A percentile compares a stretch with the other conserved stretches of the same genome.
phyloP scores from a whole-genome alignment of 2,329 filamentous ascomycete species.

The Monilinia vaccinii-corymbosi region DNA sequence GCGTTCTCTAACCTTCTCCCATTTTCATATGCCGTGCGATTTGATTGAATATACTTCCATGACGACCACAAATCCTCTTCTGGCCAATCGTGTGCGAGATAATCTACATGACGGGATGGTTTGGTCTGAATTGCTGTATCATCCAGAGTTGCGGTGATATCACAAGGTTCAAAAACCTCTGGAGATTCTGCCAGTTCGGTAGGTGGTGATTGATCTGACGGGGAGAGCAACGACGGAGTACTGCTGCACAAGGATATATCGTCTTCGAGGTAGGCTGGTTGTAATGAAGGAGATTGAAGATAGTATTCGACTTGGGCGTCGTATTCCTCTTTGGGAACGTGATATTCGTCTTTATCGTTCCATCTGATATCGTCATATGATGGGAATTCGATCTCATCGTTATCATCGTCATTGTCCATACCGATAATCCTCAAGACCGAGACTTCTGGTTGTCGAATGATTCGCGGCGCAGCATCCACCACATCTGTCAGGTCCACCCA shows the following conservation, averaged over 20 bases:
- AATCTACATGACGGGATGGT: slow-evolving; percentile 80
- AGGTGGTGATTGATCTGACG: slow-evolving; percentile 36
- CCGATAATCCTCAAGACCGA: neutral
- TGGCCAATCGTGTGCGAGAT: slow-evolving; percentile 87
- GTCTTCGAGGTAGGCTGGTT: slow-evolving; percentile 21
- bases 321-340: slow-evolving; percentile 21
- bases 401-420: slow-evolving; percentile 65
- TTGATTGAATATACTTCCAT: slow-evolving; percentile 85
- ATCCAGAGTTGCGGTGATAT: slow-evolving; percentile 33
- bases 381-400: slow-evolving; percentile 46
- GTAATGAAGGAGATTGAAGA: slow-evolving; percentile 53
- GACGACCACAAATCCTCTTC: slow-evolving; percentile 98
- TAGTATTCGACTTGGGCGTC: slow-evolving; percentile 33
- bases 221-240: slow-evolving; percentile 46
- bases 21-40: slow-evolving; percentile 71
- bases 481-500: slow-evolving; percentile 5
- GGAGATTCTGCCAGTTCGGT: slow-evolving; percentile 13
- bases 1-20: slow-evolving; percentile 83
- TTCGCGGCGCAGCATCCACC: neutral
- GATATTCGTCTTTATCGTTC: neutral
- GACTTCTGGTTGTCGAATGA: slow-evolving; percentile 6
- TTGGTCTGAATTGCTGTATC: slow-evolving; percentile 45
- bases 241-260: slow-evolving; percentile 45
- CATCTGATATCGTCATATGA: slow-evolving; percentile 31
- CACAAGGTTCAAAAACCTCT: neutral